phyloP scores from a whole-genome alignment of 345 rosid genomes.

The Balakata baccata region DNA sequence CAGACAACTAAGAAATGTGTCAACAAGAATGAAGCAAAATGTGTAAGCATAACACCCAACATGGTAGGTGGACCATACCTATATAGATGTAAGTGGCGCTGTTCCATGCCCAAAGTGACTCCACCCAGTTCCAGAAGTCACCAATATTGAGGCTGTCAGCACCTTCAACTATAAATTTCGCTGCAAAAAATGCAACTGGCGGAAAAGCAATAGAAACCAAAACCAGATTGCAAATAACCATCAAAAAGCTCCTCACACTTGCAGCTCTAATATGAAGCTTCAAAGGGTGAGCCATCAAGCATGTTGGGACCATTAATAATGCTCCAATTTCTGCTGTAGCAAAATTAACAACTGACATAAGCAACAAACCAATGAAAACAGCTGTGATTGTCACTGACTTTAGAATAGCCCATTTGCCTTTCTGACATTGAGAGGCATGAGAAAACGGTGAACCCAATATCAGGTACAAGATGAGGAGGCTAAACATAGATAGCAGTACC shows the following conservation, averaged over 20 bases:
- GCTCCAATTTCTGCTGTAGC: slow-evolving; percentile 94
- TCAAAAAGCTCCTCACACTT: slow-evolving; percentile 33
- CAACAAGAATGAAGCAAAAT: slow-evolving; percentile 54
- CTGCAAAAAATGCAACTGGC: slow-evolving; percentile 50
- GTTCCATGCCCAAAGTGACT: slow-evolving; percentile 87
- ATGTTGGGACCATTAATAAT: slow-evolving; percentile 63
- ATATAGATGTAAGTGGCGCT: slow-evolving; percentile 89
- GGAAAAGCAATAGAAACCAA: slow-evolving; percentile 57
- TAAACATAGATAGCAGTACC: slow-evolving; percentile 51
- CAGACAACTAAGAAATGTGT: slow-evolving; percentile 1
- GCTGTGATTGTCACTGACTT: slow-evolving; percentile 82
- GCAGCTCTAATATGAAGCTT: slow-evolving; percentile 46
- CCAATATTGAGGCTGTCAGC: slow-evolving; percentile 39
- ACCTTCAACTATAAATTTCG: slow-evolving; percentile 48
- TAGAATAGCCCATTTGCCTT: slow-evolving; percentile 57
- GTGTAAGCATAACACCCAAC: slow-evolving; percentile 51
- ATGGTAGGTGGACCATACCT: slow-evolving; percentile 81
- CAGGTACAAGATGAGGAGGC: slow-evolving; percentile 44
- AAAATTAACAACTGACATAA: slow-evolving; percentile 90
- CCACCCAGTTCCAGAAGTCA: slow-evolving; percentile 84
- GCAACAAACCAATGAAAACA: slow-evolving; percentile 70
- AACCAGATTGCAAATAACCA: slow-evolving; percentile 49
- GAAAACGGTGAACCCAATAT: slow-evolving; percentile 46
- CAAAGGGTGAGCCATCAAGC: slow-evolving; percentile 72
- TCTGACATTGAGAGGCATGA: slow-evolving; percentile 27